Percentiles rank a stretch among this genome's conserved stretches.
These are phyloP conservation scores for Hyphopichia khmerensis DNA, from an alignment of 1,139 yeast genomes.

Conservation along the genomic window DNA sequence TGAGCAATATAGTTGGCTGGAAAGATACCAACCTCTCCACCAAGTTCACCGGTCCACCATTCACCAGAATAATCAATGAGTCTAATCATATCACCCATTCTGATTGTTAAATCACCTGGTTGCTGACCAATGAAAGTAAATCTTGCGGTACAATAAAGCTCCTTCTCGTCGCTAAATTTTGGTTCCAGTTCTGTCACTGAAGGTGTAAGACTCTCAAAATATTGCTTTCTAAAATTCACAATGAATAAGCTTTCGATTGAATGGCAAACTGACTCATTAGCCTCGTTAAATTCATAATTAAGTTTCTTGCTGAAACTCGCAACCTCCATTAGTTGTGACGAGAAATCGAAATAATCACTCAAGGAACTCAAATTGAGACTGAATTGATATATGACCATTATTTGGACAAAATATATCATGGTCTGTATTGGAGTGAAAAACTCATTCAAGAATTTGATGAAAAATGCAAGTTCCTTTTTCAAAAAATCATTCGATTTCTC, in stretches of 20 bases:
- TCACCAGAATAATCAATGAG: slow-evolving; percentile 41
- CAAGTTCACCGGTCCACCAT: slow-evolving; percentile 64
- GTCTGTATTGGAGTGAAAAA: slow-evolving; percentile 26
- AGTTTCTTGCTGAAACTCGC: slow-evolving; percentile 7
- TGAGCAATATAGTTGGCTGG: slow-evolving; percentile 51
- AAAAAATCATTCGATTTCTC: slow-evolving; percentile 28
- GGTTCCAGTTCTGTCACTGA: too few species aligned
- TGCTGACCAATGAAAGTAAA: slow-evolving; percentile 31
- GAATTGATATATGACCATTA: slow-evolving; percentile 27
- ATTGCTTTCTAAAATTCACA: slow-evolving; percentile 16
- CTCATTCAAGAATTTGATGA: slow-evolving; percentile 27
- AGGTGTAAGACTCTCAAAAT: background rate
- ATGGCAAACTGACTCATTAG: slow-evolving; percentile 13
- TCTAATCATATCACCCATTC: slow-evolving; percentile 47
- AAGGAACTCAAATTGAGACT: slow-evolving; percentile 16
- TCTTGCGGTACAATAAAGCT: slow-evolving; percentile 28
- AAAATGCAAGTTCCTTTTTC: slow-evolving; percentile 39
- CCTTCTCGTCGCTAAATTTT: background rate
- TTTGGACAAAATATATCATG: slow-evolving; percentile 28
- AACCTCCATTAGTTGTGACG: slow-evolving; percentile 7
- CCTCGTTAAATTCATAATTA: slow-evolving; percentile 9
- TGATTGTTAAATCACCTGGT: slow-evolving; percentile 49
- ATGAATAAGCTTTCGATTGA: slow-evolving; percentile 19
- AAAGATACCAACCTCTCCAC: slow-evolving; percentile 50
- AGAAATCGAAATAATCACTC: slow-evolving; percentile 11